Percentiles rank a stretch among this genome's conserved stretches.
Conservation (phyloP, 2,329 filamentous ascomycete species). For the Passalora sequoiae region DNA sequence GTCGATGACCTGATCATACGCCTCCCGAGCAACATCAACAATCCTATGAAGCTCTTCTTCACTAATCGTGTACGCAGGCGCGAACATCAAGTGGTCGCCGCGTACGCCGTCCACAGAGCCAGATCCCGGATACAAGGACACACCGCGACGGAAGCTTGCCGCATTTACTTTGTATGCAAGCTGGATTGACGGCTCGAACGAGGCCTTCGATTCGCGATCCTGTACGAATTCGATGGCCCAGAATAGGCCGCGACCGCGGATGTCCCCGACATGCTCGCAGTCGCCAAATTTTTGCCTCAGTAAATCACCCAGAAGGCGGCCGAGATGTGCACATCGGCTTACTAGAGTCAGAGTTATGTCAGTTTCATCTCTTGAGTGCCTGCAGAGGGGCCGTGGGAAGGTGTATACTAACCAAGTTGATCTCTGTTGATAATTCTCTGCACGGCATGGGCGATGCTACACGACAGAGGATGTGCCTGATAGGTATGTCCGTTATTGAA, state of each 20-base stretch:
- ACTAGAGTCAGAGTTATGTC: too few species aligned
- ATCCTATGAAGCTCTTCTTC: not conserved
- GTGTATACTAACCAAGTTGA: too few species aligned
- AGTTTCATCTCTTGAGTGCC: too few species aligned
- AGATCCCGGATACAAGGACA: not conserved
- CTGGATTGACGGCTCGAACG: not conserved
- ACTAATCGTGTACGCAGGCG: not conserved
- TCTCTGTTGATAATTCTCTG: constrained; percentile 52
- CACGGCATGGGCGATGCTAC: constrained; percentile 56
- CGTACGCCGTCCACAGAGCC: not conserved
- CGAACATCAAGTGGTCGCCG: not conserved
- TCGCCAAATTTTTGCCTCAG: constrained; percentile 39
- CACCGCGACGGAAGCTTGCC: not conserved
- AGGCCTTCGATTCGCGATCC: not conserved
- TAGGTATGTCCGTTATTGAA: constrained; percentile 58
- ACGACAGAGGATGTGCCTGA: constrained; percentile 53
- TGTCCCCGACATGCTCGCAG: constrained; percentile 51
- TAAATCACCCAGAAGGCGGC: constrained; percentile 39
- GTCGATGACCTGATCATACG: too few species aligned
- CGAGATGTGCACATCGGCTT: constrained; percentile 53
- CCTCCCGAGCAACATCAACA: not conserved
- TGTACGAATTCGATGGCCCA: constrained; percentile 32
- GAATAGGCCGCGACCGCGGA: constrained; percentile 54
- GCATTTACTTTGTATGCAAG: not conserved
- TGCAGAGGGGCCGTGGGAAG: too few species aligned